Conservation (phyloP, 306 rosid species). For the Betula pendula region DNA sequence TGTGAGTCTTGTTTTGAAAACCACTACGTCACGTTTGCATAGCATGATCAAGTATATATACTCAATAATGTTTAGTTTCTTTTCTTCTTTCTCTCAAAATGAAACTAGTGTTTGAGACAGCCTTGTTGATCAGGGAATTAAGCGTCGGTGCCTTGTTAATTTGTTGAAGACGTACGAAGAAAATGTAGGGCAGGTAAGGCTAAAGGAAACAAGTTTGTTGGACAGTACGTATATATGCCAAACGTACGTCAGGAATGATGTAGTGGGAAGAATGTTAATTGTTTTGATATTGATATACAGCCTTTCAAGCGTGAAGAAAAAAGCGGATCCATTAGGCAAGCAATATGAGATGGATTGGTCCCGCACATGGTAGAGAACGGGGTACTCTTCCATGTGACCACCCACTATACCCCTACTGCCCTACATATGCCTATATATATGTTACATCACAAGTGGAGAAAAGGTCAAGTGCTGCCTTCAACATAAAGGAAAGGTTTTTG, state of each 20-base stretch:
- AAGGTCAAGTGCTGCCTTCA: neutral
- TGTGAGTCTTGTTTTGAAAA: too few species aligned
- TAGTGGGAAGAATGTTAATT: slow-evolving; percentile 18
- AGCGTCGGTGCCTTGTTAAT: too few species aligned
- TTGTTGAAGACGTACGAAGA: neutral
- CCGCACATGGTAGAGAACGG: slow-evolving; percentile 21
- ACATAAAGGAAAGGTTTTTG: neutral
- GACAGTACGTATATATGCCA: neutral
- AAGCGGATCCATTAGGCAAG: slow-evolving; percentile 39
- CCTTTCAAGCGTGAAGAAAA: slow-evolving; percentile 18
- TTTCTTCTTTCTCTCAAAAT: too few species aligned
- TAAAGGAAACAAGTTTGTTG: neutral
- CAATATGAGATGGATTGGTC: slow-evolving; percentile 52
- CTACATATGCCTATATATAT: neutral
- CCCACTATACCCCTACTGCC: slow-evolving; percentile 37
- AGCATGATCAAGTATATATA: too few species aligned
- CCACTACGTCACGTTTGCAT: too few species aligned
- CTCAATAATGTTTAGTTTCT: too few species aligned
- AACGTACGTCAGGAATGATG: slow-evolving; percentile 22
- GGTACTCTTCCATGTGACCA: slow-evolving; percentile 36
- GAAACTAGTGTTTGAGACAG: too few species aligned
- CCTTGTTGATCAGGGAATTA: too few species aligned
- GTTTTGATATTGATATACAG: slow-evolving; percentile 9
- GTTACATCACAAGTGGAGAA: neutral
- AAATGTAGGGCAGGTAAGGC: neutral